Conservation (phyloP, 2,329 filamentous ascomycete species). For the Pseudovirgaria hyperparasitica region DNA sequence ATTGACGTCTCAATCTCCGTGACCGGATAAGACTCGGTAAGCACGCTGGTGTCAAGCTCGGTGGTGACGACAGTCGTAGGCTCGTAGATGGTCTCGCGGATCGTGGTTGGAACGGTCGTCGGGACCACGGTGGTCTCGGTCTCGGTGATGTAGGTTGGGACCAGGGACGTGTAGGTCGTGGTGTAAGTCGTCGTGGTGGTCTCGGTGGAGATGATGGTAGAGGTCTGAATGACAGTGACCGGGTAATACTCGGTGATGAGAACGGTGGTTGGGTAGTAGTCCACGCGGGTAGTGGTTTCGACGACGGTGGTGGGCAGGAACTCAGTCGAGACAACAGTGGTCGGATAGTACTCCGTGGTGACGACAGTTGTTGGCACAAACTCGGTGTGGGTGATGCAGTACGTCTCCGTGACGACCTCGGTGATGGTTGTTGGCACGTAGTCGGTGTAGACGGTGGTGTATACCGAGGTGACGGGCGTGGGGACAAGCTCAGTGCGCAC, state of each 20-base stretch:
- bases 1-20: no score
- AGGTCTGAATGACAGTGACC: background rate
- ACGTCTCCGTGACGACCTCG: no score
- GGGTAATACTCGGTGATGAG: background rate
- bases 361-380: conserved; percentile 1
- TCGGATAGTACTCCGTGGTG: background rate
- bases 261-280: background rate
- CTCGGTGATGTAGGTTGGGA: background rate
- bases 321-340: background rate
- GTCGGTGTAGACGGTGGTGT: no score
- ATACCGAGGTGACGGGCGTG: no score
- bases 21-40: background rate
- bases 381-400: background rate
- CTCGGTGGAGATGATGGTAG: conserved; percentile 3
- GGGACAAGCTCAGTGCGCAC: no score
- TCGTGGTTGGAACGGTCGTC: background rate
- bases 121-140: background rate
- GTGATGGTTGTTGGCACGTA: no score
- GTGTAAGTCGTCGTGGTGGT: conserved; percentile 9
- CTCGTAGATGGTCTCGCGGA: conserved; percentile 1
- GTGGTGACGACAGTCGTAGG: conserved; percentile 2
- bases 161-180: conserved; percentile 4
- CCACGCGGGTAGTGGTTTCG: conserved; percentile 1
- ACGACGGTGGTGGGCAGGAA: conserved; percentile 1
- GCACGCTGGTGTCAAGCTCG: conserved; percentile 1